Evolutionary conservation across 2,329 filamentous ascomycete genomes (phyloP).

Genomic region (Monilinia laxa): DNA sequence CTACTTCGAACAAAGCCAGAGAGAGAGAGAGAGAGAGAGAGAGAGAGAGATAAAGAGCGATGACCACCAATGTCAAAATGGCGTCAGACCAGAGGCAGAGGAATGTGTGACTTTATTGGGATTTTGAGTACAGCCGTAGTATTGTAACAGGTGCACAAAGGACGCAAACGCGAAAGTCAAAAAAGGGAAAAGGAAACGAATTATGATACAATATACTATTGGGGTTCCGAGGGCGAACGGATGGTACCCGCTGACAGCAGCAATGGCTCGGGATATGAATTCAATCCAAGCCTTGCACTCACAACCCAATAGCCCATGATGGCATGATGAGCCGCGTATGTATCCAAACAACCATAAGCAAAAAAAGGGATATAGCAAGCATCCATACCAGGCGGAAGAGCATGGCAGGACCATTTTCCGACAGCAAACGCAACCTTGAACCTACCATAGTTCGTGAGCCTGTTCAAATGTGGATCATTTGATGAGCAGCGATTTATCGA

Average conservation of each 20-base stretch:
- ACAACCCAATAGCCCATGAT: constrained; percentile 3
- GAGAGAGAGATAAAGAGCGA: constrained; percentile 32
- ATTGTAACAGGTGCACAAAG: constrained; percentile 7
- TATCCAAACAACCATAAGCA: constrained; percentile 15
- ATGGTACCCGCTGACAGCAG: constrained; percentile 15
- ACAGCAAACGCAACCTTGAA: not conserved
- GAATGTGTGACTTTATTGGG: not conserved
- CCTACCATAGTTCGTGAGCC: constrained; percentile 3
- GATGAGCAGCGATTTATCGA: constrained; percentile 1
- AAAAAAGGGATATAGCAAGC: not conserved
- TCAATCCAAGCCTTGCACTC: constrained; percentile 17
- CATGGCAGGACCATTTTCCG: not conserved
- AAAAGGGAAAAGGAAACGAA: constrained; percentile 9
- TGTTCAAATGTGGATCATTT: constrained; percentile 10
- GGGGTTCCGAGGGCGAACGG: not conserved
- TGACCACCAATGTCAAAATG: constrained; percentile 29
- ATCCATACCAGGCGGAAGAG: not conserved
- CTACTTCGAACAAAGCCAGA: constrained; percentile 29
- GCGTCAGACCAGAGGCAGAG: constrained; percentile 19
- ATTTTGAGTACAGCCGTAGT: constrained; percentile 9
- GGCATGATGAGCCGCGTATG: not conserved
- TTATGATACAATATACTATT: not conserved
- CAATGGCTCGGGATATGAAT: constrained; percentile 3
- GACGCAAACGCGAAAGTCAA: constrained; percentile 6
- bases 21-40: constrained; percentile 30